These are phyloP conservation scores for Penicillium hesseltinei DNA, from an alignment of 2,329 filamentous ascomycete genomes.

Conservation along the genomic window DNA sequence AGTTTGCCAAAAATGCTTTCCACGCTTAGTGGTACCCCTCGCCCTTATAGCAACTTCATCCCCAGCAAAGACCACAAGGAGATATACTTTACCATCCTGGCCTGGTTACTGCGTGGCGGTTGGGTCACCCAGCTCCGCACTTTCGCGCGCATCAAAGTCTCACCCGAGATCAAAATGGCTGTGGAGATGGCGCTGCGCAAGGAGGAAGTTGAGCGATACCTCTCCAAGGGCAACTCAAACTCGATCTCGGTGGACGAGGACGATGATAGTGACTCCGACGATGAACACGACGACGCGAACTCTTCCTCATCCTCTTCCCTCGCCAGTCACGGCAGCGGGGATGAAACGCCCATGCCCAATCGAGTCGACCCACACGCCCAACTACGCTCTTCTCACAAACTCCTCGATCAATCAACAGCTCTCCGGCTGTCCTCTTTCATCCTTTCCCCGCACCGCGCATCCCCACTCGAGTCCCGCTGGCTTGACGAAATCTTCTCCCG, in stretches of 20 bases:
- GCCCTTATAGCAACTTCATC: constrained; percentile 78
- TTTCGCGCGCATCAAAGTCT: constrained; percentile 84
- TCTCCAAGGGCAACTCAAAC: constrained; percentile 31
- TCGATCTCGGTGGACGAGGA: constrained; percentile 21
- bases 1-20: constrained; percentile 84
- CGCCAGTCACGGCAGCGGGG: constrained; percentile 39
- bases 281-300: constrained; percentile 27
- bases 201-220: constrained; percentile 55
- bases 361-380: constrained; percentile 27
- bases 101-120: constrained; percentile 86
- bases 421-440: constrained; percentile 63
- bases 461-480: constrained; percentile 73
- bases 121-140: constrained; percentile 94
- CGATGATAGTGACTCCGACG: constrained; percentile 9
- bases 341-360: constrained; percentile 37
- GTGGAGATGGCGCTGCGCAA: constrained; percentile 70
- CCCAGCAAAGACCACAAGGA: constrained; percentile 84
- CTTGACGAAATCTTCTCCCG: constrained; percentile 48
- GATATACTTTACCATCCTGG: constrained; percentile 84
- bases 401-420: constrained; percentile 34
- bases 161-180: constrained; percentile 76
- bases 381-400: constrained; percentile 33
- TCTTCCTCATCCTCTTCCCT: constrained; percentile 42
- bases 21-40: constrained; percentile 73
- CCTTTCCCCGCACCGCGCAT: constrained; percentile 73